Conservation (phyloP, 768 basidiomycete genomes). For the Leucocoprinus birnbaumii region DNA sequence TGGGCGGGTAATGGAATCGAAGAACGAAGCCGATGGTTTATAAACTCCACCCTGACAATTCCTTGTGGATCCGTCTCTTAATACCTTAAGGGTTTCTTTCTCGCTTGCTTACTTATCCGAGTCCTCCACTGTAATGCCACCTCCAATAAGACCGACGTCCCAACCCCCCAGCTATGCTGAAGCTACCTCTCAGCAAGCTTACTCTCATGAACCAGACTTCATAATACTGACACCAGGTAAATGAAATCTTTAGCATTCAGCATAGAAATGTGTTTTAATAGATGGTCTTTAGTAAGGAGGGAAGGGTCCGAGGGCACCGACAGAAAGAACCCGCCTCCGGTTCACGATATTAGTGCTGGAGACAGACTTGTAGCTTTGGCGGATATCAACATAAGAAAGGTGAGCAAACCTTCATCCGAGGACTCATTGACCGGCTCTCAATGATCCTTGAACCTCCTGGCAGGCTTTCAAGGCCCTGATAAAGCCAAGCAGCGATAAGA, state of each 20-base stretch:
- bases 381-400: constrained; percentile 5
- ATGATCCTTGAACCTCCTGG: background rate
- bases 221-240: constrained; percentile 1
- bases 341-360: constrained; percentile 13
- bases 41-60: background rate
- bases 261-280: no score
- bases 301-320: background rate
- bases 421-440: background rate
- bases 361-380: constrained; percentile 8
- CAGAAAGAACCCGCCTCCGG: constrained; percentile 1
- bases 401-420: background rate
- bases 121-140: background rate
- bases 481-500: background rate
- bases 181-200: background rate
- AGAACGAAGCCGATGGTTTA: background rate
- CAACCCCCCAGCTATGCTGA: constrained; percentile 7
- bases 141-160: background rate
- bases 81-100: no score
- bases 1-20: background rate
- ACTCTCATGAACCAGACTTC: constrained; percentile 4
- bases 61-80: background rate
- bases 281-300: no score
- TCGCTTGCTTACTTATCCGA: no score
- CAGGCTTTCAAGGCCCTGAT: background rate
- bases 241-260: no score